Evolutionary conservation across 495 filamentous ascomycete species (phyloP), one percentile per base, ranked within the genome.

Genomic region (Penicillium longicatenatum): DNA sequence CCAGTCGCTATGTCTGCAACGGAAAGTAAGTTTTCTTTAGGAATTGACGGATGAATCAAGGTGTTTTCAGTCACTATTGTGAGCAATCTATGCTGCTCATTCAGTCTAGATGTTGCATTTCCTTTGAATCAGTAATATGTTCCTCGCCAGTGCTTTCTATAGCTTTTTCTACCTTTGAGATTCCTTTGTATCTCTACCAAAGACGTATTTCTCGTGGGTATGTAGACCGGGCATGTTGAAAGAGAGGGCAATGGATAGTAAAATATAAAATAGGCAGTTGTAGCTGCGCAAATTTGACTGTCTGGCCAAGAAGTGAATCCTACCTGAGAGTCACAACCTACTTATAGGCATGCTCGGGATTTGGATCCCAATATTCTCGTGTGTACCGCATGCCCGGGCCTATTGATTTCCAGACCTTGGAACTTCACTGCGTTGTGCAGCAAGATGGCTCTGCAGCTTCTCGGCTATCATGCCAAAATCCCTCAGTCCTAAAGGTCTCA

Each of bases 1-100:
- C 67, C 67, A 20, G 65, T 68, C 2, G 39, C 67, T 22, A 70
- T 48, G 45, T 70, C 67, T 21, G 65, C 67, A 52, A 70, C 39
- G 14, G 62, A 45, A n/a, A 54, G 24, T 2, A 64, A 2, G 9
- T 42, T 22, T 11, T 50, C 55, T 22, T 30, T 45, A 5, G 62
- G 42, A 43, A 68, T 64, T 1, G 49, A 60, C 35, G 63, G 56
- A 14, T 68, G 59, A 11, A 70, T 24, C 14, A 66, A 42, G 21
- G 52, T 53, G 6, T 63, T 60, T 29, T 57, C 24, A 22, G 57
- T 57, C 20, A 65, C 14, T 11, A 58, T 35, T 0, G 49, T 17
- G 14, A 63, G 39, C 37, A 61, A 54, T 3, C 57, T 26, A 37
- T 70, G 67, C 37, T 70, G 65, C 2, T 29, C 35, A 44, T 70